These are phyloP conservation scores for Cladosporium sp. DNA, from an alignment of 2,329 filamentous ascomycete species.

Conservation along the genomic window DNA sequence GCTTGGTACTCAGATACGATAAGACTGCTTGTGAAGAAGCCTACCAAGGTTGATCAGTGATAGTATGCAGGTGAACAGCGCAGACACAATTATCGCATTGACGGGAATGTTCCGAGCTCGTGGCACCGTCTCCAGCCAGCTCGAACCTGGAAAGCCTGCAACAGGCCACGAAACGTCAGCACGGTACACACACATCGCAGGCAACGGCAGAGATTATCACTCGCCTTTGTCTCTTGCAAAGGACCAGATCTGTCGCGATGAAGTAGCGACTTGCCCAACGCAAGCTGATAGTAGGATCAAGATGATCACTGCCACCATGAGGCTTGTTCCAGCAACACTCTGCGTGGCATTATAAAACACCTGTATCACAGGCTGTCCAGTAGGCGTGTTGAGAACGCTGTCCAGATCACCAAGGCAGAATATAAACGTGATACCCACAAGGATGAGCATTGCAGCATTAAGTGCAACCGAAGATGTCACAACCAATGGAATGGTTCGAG, in stretches of 20 bases:
- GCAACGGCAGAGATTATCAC: not conserved
- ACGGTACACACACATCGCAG: not conserved
- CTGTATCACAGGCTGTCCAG: constrained; percentile 45
- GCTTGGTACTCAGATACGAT: not conserved
- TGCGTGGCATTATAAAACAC: constrained; percentile 44
- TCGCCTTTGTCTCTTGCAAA: constrained; percentile 14
- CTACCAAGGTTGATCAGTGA: constrained; percentile 16
- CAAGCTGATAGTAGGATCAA: constrained; percentile 13
- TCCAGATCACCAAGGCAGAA: constrained; percentile 39
- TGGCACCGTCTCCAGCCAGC: not conserved
- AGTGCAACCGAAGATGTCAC: constrained; percentile 18
- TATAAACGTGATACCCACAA: constrained; percentile 31
- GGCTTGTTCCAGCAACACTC: constrained; percentile 30
- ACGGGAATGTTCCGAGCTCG: constrained; percentile 12
- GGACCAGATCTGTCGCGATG: constrained; percentile 19
- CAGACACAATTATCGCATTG: constrained; percentile 4
- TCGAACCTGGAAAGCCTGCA: not conserved
- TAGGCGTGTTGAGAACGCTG: constrained; percentile 40
- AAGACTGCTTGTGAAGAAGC: not conserved
- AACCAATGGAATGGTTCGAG: constrained; percentile 11
- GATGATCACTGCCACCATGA: constrained; percentile 25
- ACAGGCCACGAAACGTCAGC: constrained; percentile 23
- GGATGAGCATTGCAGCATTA: constrained; percentile 20
- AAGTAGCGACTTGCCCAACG: constrained; percentile 8
- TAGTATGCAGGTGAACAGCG: constrained; percentile 2